These are phyloP conservation scores for Colletotrichum sp. DNA, from an alignment of 2,329 filamentous ascomycete genomes.

Conservation along the genomic window DNA sequence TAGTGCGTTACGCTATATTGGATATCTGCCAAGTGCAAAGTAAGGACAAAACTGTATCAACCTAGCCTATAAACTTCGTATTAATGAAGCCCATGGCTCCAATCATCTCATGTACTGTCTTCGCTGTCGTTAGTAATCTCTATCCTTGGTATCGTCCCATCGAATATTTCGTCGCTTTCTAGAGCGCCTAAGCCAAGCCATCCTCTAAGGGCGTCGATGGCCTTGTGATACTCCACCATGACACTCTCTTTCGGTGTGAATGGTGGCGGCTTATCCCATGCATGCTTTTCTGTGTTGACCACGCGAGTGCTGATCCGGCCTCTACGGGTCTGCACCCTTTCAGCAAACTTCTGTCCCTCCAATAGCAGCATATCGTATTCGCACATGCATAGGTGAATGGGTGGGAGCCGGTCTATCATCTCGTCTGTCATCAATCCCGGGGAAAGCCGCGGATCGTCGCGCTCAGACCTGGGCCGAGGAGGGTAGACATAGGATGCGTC, in stretches of 20 bases:
- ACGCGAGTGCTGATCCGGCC: conserved; percentile 41
- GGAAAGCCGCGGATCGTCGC: conserved; percentile 60
- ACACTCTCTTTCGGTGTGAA: conserved; percentile 49
- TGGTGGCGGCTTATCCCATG: conserved; percentile 53
- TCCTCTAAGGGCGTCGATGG: conserved; percentile 42
- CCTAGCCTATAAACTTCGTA: fast-evolving
- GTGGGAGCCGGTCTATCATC: conserved; percentile 55
- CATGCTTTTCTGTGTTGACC: conserved; percentile 50
- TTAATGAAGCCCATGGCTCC: neutral
- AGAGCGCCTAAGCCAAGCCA: conserved; percentile 33
- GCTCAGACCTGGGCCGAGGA: conserved; percentile 45
- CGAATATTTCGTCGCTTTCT: neutral
- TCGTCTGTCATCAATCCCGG: conserved; percentile 61
- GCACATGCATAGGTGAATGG: conserved; percentile 64
- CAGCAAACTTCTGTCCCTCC: conserved; percentile 65
- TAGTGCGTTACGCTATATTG: neutral
- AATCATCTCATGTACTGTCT: neutral
- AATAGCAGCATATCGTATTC: conserved; percentile 69
- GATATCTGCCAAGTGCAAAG: neutral
- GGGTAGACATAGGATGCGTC: conserved; percentile 67
- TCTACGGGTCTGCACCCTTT: conserved; percentile 49
- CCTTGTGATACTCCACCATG: conserved; percentile 49
- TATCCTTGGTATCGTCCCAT: neutral
- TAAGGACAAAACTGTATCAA: neutral
- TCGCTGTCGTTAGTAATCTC: neutral